These are phyloP conservation scores for Dalbergia cultrata DNA, from an alignment of 306 rosid species.

Conservation along the genomic window DNA sequence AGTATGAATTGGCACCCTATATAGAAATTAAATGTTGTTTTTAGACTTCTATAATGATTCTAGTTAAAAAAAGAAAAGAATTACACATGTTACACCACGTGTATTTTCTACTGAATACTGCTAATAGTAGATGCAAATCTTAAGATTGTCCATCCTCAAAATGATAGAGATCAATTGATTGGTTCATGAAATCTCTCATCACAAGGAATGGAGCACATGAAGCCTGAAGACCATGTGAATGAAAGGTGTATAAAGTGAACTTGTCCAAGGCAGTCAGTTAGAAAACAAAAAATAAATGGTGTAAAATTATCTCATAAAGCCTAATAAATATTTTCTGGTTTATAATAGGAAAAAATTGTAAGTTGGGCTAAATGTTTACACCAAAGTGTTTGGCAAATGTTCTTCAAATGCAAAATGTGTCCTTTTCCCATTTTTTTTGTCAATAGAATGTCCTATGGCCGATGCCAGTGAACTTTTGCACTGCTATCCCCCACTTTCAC, in stretches of 20 bases:
- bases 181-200: background rate
- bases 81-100: background rate
- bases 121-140: background rate
- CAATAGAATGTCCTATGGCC: background rate
- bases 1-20: background rate
- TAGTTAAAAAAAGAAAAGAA: background rate
- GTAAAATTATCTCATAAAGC: background rate
- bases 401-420: slow-evolving; percentile 7
- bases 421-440: background rate
- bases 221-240: background rate
- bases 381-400: background rate
- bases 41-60: background rate
- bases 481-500: background rate
- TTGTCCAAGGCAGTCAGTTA: background rate
- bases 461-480: background rate
- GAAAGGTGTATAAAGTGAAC: background rate
- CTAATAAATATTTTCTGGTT: background rate
- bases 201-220: background rate
- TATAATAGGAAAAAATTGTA: background rate
- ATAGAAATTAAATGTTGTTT: background rate
- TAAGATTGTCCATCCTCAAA: background rate
- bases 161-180: background rate
- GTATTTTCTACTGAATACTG: background rate
- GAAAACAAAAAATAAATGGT: background rate
- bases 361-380: background rate